A percentile compares a stretch with the other conserved stretches of the same genome.
These are phyloP conservation scores for Quillaja saponaria DNA, from an alignment of 306 rosid genomes.

Conservation along the genomic window DNA sequence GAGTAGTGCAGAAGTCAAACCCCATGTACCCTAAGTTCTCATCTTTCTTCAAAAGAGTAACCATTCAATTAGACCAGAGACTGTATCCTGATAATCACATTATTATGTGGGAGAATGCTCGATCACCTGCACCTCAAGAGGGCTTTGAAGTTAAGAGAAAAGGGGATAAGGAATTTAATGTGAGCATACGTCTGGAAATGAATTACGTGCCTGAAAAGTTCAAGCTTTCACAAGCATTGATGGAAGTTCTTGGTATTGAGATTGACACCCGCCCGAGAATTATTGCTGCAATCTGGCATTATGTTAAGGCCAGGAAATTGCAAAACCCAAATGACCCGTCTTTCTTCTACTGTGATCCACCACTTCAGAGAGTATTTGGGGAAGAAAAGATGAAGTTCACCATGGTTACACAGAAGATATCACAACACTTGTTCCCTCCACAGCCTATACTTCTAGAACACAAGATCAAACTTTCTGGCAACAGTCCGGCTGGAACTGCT, in stretches of 20 bases:
- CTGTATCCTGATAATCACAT: slow-evolving; percentile 80
- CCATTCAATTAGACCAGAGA: slow-evolving; percentile 93
- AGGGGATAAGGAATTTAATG: slow-evolving; percentile 87
- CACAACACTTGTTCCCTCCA: slow-evolving; percentile 88
- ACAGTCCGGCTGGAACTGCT: slow-evolving; percentile 82
- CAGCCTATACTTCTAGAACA: slow-evolving; percentile 92
- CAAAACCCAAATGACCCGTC: slow-evolving; percentile 88
- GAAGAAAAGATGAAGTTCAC: slow-evolving; percentile 94
- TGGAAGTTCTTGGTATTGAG: slow-evolving; percentile 98
- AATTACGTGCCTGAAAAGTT: slow-evolving; percentile 91
- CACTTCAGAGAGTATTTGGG: slow-evolving; percentile 94
- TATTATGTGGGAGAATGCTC: slow-evolving; percentile 82
- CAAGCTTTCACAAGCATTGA: slow-evolving; percentile 83
- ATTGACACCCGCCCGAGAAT: slow-evolving; percentile 97
- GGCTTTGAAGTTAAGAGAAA: slow-evolving; percentile 99
- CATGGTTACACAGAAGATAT: slow-evolving; percentile 85
- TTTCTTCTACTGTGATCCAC: slow-evolving; percentile 75
- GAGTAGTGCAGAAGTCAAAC: slow-evolving; percentile 74
- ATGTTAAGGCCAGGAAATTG: slow-evolving; percentile 96
- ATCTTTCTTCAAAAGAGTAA: slow-evolving; percentile 84
- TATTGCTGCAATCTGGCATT: slow-evolving; percentile 97
- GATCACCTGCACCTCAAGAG: slow-evolving; percentile 86
- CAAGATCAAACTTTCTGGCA: slow-evolving; percentile 87
- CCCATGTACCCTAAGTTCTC: slow-evolving; percentile 87
- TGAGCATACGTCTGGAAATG: slow-evolving; percentile 79